Conservation (phyloP, 75 land plant species). For the Gnetum montanum region DNA sequence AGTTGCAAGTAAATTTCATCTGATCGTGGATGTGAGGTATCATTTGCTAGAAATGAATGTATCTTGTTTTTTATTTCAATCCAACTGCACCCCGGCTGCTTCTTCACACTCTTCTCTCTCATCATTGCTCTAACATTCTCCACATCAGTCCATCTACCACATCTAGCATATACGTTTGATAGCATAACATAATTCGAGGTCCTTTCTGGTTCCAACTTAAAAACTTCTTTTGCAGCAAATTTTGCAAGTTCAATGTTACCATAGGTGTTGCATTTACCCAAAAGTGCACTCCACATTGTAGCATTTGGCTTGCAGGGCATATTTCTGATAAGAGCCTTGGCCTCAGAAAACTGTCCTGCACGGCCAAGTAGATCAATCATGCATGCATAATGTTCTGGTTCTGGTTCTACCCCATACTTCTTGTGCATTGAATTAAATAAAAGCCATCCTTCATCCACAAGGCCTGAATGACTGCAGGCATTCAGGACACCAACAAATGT, state of each 20-base stretch:
- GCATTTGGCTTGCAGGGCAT: slow-evolving; percentile 14
- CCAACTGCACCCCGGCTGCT: slow-evolving; percentile 2
- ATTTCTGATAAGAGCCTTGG: slow-evolving; percentile 19
- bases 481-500: slow-evolving; percentile 29
- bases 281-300: slow-evolving; percentile 27
- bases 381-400: slow-evolving; percentile 37
- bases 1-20: too few relatives aligned
- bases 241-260: slow-evolving; percentile 23
- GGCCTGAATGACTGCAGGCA: slow-evolving; percentile 42
- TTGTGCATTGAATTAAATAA: slow-evolving; percentile 28
- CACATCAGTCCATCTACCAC: not conserved
- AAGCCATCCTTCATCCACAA: slow-evolving; percentile 23
- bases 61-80: slow-evolving; percentile 1
- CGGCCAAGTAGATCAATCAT: slow-evolving; percentile 41
- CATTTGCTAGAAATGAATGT: slow-evolving; percentile 2
- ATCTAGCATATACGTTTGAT: not conserved
- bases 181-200: slow-evolving; percentile 1
- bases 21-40: too few relatives aligned
- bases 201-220: slow-evolving; percentile 6
- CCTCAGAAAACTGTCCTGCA: slow-evolving; percentile 27
- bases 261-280: slow-evolving; percentile 26
- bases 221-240: slow-evolving; percentile 12
- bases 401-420: slow-evolving; percentile 17
- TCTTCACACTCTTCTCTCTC: slow-evolving; percentile 1
- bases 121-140: slow-evolving; percentile 2